phyloP scores from a whole-genome alignment of 495 filamentous ascomycete genomes.

The Talaromyces liani region DNA sequence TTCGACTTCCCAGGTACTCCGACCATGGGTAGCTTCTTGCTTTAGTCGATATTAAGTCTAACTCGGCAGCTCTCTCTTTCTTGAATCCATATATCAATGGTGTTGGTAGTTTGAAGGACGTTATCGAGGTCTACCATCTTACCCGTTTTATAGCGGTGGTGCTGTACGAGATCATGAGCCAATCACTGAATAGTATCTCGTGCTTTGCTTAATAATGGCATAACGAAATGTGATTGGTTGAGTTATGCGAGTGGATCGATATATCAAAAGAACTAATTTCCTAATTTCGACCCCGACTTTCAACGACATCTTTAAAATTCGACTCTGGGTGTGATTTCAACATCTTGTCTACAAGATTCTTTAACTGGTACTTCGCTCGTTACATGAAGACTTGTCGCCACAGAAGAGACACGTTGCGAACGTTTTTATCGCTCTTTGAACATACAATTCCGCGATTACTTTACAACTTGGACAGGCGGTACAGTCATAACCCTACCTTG shows the following conservation, averaged over 20 bases:
- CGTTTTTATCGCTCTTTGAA: not conserved
- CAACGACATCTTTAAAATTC: not conserved
- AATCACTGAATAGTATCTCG: not conserved
- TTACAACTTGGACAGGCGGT: not conserved
- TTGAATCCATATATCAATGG: not conserved
- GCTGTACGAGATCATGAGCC: not conserved
- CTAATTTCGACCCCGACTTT: not conserved
- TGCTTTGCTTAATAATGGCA: not conserved
- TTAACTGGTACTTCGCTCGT: not conserved
- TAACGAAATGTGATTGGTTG: not conserved
- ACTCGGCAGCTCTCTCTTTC: not conserved
- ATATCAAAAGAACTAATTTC: not conserved
- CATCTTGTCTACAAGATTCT: not conserved
- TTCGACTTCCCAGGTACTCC: slow-evolving; percentile 39
- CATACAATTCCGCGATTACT: not conserved
- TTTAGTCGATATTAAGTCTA: not conserved
- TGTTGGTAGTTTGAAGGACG: not conserved
- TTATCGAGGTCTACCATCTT: not conserved
- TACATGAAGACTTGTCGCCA: not conserved
- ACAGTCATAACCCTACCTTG: not conserved
- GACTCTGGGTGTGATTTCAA: not conserved
- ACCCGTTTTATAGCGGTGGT: not conserved
- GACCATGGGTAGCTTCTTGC: slow-evolving; percentile 23
- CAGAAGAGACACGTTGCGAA: not conserved
- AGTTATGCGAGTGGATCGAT: not conserved